A percentile compares a stretch with the other conserved stretches of the same genome.
Conservation (phyloP, 2,329 filamentous ascomycete species). For the Apiospora kogelbergensis region DNA sequence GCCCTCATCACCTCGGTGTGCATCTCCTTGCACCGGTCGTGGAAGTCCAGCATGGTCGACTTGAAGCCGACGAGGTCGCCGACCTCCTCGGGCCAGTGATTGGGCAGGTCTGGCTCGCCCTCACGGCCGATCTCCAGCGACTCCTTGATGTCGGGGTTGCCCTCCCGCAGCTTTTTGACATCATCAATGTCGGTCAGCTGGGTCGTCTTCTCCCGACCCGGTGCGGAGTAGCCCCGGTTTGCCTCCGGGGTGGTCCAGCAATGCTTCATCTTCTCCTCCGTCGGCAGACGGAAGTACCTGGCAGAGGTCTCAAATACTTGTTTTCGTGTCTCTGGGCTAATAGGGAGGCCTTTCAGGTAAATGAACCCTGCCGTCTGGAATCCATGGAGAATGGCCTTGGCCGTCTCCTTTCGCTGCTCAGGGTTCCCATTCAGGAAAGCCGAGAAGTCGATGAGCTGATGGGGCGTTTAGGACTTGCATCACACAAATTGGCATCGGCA, state of each 20-base stretch:
- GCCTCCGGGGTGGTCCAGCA: slow-evolving; percentile 71
- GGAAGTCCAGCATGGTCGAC: slow-evolving; percentile 72
- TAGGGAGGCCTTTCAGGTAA: slow-evolving; percentile 79
- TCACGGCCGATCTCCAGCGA: slow-evolving; percentile 65
- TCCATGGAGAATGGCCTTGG: slow-evolving; percentile 70
- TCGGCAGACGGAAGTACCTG: slow-evolving; percentile 67
- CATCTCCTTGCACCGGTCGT: slow-evolving; percentile 69
- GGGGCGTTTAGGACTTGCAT: neutral
- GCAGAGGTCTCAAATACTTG: slow-evolving; percentile 67
- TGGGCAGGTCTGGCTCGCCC: slow-evolving; percentile 60
- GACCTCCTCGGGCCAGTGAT: slow-evolving; percentile 68
- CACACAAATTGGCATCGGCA: neutral
- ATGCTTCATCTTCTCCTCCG: slow-evolving; percentile 62
- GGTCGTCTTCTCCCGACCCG: slow-evolving; percentile 70
- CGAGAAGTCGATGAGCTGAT: slow-evolving; percentile 76
- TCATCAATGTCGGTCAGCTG: slow-evolving; percentile 52
- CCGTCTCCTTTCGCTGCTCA: slow-evolving; percentile 61
- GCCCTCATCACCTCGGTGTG: slow-evolving; percentile 81
- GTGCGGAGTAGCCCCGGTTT: slow-evolving; percentile 72
- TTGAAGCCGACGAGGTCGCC: slow-evolving; percentile 63
- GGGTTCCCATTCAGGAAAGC: slow-evolving; percentile 66
- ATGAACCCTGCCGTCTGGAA: slow-evolving; percentile 89
- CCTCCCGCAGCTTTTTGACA: slow-evolving; percentile 57
- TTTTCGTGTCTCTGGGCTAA: slow-evolving; percentile 58
- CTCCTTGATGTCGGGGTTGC: slow-evolving; percentile 66